These are phyloP conservation scores for Alternaria gaisen DNA, from an alignment of 2,329 filamentous ascomycete genomes.

Conservation along the genomic window DNA sequence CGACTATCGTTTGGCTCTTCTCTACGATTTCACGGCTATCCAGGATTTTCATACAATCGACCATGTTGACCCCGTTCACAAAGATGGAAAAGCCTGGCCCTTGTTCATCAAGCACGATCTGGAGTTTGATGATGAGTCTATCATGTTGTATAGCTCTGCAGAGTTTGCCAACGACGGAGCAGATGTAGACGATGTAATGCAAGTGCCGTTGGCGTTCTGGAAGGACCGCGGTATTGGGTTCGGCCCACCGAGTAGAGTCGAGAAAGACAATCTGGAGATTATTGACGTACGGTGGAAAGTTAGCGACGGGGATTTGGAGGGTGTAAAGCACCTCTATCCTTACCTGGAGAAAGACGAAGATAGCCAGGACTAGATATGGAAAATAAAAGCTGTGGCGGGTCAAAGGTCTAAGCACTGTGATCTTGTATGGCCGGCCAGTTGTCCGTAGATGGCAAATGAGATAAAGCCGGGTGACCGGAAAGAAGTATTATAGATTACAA, in stretches of 20 bases:
- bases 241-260: neutral
- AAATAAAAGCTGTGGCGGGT: neutral
- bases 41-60: constrained; percentile 7
- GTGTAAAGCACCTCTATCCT: neutral
- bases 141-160: constrained; percentile 9
- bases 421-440: neutral
- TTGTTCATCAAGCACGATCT: constrained; percentile 4
- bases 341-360: neutral
- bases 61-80: neutral
- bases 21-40: constrained; percentile 3
- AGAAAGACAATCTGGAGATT: constrained; percentile 2
- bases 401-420: neutral
- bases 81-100: neutral
- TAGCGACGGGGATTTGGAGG: constrained; percentile 1
- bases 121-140: constrained; percentile 12
- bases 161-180: neutral
- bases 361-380: neutral
- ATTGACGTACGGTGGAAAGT: constrained; percentile 6
- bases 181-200: neutral
- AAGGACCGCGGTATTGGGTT: neutral
- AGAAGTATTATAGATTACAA: constrained; percentile 14
- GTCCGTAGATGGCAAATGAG: neutral
- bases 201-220: constrained; percentile 7
- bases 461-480: neutral
- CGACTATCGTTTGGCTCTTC: constrained; percentile 3